Base-by-base conservation (phyloP, 192 early-diverging fungal species). In the Lunasporangiospora selenospora region DNA sequence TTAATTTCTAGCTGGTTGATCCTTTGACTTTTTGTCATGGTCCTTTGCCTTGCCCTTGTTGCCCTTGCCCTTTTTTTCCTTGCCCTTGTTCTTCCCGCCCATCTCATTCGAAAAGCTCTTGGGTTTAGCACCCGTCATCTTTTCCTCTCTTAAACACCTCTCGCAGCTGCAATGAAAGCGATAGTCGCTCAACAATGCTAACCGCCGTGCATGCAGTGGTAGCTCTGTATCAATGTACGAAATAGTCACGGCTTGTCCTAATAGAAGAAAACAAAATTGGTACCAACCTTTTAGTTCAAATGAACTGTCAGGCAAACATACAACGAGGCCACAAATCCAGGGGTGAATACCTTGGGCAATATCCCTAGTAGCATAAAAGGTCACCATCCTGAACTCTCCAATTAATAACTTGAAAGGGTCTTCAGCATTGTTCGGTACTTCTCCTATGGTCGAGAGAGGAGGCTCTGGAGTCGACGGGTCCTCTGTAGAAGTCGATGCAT, bases 221-320 rank as follows among this genome's bases (percentile, higher is more conserved):
- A 81, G 61, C 27, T 86, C 77, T 15, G 78, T 77, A 62, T 89
- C 86, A 38, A 89, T 88, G 64, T 91, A 91, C 12, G 84, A 82
- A 43, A 91, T 91, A 2, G 81, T 88, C 36, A 91, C 51, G 19
- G 81, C 77, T 52, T 84, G 79, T 50, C 69, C 81, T 53, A 34
- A 38, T 32, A 41, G 29, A 21, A 75, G 37, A 39, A 27, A 53
- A 26, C 55, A 46, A 34, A 29, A 65, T 60, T 29, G 41, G 21
- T 69, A 80, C 62, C 3, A n/a, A n/a, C n/a, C n/a, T n/a, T n/a
- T n/a, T n/a, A n/a, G n/a, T n/a, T n/a, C n/a, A n/a, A n/a, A n/a
- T n/a, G n/a, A n/a, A n/a, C n/a, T 30, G 33, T 10, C 16, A 34
- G 10, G 27, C 15, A 11, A 18, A 10, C 3, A 34, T 3, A 5